These are phyloP conservation scores for Pestalotiopsis sp. DNA, from an alignment of 2,329 filamentous ascomycete species.

Conservation along the genomic window DNA sequence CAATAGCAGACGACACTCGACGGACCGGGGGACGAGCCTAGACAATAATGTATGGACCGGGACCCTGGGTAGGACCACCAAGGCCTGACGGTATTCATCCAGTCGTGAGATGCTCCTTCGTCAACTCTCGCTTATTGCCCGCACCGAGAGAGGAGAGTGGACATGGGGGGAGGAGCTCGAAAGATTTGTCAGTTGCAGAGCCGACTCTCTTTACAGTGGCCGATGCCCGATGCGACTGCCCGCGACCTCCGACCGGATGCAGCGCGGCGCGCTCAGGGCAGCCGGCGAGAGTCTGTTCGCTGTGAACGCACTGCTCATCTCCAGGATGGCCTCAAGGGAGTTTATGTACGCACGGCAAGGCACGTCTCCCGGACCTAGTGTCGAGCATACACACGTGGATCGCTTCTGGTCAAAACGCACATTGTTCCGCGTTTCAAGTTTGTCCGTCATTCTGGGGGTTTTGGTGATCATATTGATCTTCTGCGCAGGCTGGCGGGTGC, in stretches of 20 bases:
- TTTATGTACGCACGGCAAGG: neutral
- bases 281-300: neutral
- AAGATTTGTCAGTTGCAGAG: neutral
- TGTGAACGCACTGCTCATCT: neutral
- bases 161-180: neutral
- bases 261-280: neutral
- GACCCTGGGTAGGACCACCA: neutral
- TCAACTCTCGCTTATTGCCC: neutral
- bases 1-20: neutral
- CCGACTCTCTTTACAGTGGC: neutral
- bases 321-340: neutral
- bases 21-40: neutral
- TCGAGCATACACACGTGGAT: neutral
- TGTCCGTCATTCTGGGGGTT: neutral
- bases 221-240: neutral
- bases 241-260: neutral
- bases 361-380: neutral
- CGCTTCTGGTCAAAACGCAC: neutral
- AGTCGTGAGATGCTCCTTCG: neutral
- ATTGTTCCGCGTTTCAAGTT: conserved; percentile 1
- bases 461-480: neutral
- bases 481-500: neutral
- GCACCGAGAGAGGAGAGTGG: neutral
- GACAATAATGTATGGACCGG: neutral
- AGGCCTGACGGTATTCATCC: neutral